phyloP scores from a whole-genome alignment of 441 rosid genomes.

The Gossypium davidsonii region DNA sequence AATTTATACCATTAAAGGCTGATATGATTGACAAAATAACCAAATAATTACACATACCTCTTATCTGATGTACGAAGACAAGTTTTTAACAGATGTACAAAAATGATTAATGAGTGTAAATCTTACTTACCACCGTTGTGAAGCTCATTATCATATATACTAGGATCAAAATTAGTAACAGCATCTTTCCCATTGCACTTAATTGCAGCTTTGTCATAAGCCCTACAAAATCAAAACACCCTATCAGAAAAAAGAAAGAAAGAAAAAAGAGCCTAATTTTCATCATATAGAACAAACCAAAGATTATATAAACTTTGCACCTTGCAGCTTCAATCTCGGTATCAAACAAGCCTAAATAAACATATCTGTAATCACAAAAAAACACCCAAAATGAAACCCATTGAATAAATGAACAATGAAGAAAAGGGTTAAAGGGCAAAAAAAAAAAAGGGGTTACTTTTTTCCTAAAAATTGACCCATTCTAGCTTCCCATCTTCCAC shows the following conservation, averaged over 20 bases:
- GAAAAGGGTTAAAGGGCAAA: neutral
- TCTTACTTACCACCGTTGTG: conserved; percentile 37
- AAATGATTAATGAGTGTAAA: neutral
- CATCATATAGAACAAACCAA: neutral
- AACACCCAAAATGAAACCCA: neutral
- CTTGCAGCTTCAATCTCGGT: conserved; percentile 97
- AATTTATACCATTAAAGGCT: too few relatives aligned
- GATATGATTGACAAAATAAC: too few relatives aligned
- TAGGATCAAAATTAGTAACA: conserved; percentile 89
- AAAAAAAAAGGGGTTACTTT: conserved; percentile 40
- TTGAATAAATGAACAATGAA: neutral
- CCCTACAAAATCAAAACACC: conserved; percentile 35
- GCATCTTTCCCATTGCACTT: conserved; percentile 97
- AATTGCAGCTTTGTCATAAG: conserved; percentile 94
- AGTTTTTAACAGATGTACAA: too few relatives aligned
- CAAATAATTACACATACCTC: too few relatives aligned
- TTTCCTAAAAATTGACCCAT: conserved; percentile 99
- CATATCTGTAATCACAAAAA: conserved; percentile 47
- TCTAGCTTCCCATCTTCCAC: conserved; percentile 99
- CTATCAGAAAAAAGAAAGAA: too few relatives aligned
- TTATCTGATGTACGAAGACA: too few relatives aligned
- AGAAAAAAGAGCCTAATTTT: neutral
- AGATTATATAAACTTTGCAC: conserved; percentile 23
- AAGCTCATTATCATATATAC: conserved; percentile 77
- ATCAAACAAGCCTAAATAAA: conserved; percentile 89